phyloP scores from a whole-genome alignment of 495 filamentous ascomycete species.

The Glonium stellatum region DNA sequence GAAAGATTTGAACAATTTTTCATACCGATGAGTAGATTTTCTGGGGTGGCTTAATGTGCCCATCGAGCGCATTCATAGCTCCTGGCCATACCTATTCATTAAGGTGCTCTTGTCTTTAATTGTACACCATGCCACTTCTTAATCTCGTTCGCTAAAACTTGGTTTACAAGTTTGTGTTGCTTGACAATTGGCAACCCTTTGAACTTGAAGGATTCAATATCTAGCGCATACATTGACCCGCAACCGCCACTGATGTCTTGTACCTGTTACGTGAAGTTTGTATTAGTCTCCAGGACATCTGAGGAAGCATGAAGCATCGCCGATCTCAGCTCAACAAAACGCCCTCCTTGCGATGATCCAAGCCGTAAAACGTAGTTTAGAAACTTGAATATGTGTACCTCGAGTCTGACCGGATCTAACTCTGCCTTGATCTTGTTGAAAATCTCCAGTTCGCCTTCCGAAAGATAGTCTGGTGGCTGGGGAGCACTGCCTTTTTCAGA shows the following conservation, averaged over 20 bases:
- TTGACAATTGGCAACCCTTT: slow-evolving; percentile 58
- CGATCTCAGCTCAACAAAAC: background rate
- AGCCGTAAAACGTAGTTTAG: slow-evolving; percentile 4
- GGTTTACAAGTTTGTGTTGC: slow-evolving; percentile 67
- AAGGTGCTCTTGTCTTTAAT: slow-evolving; percentile 48
- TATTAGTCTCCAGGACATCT: slow-evolving; percentile 6
- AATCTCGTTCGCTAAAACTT: slow-evolving; percentile 58
- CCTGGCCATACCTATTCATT: too few species aligned
- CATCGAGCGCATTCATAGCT: too few species aligned
- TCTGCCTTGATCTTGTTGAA: slow-evolving; percentile 42
- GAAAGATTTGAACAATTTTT: too few species aligned
- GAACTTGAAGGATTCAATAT: slow-evolving; percentile 59
- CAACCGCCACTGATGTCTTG: slow-evolving; percentile 73
- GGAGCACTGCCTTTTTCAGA: slow-evolving; percentile 8
- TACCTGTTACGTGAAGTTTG: slow-evolving; percentile 38
- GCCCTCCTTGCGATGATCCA: background rate
- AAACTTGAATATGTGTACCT: slow-evolving; percentile 33
- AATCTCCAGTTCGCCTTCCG: slow-evolving; percentile 42
- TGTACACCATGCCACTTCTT: slow-evolving; percentile 72
- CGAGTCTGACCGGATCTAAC: slow-evolving; percentile 40
- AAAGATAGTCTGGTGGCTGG: slow-evolving; percentile 44
- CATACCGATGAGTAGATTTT: too few species aligned
- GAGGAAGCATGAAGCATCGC: background rate
- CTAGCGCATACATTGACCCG: slow-evolving; percentile 71
- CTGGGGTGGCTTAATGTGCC: too few species aligned